Evolutionary conservation across 75 land plant species (phyloP), one percentile per base, ranked within the genome.

Genomic region (Gnetum montanum): DNA sequence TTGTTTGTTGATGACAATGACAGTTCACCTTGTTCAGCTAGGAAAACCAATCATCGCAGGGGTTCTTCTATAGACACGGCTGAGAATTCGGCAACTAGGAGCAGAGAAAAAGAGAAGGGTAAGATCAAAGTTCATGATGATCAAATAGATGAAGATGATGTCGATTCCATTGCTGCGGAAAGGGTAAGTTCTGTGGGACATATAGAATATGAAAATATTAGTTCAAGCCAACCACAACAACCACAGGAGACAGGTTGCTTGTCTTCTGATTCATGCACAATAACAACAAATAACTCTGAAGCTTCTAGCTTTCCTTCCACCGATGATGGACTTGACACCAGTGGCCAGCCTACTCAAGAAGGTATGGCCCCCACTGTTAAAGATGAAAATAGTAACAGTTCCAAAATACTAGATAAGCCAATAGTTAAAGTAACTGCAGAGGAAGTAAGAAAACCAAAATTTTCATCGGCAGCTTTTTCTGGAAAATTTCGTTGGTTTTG

Each of bases 401-500:
- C n/a, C n/a, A n/a, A n/a, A n/a, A n/a, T n/a, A n/a, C n/a, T n/a
- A n/a, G n/a, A n/a, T n/a, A n/a, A 8, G 18, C 43, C 13, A 41
- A 41, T 41, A 41, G 4, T 1, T 1, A 18, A 41, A 6, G 43
- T 15, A 41, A 41, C 13, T 15, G n/a, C 16, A 41, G 43, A 15
- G 43, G 16, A 41, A 41, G 43, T 41, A 41, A 2, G 15, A 40
- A 53, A 58, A 57, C 43, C 46, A 19, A 35, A 37, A 3, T 28
- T n/a, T 40, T 43, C 46, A 57, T 13, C 43, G 7, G 41, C 31
- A 46, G 43, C 45, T 27, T 34, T 2, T 34, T 31, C 23, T 23
- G 57, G 57, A 24, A 67, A 61, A 47, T 54, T 62, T 12, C 59
- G 28, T n/a, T 68, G 66, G 66, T 34, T 68, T 31, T 62, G 71